phyloP scores from a whole-genome alignment of 1,284 basidiomycete species.

The Pascua sp. region DNA sequence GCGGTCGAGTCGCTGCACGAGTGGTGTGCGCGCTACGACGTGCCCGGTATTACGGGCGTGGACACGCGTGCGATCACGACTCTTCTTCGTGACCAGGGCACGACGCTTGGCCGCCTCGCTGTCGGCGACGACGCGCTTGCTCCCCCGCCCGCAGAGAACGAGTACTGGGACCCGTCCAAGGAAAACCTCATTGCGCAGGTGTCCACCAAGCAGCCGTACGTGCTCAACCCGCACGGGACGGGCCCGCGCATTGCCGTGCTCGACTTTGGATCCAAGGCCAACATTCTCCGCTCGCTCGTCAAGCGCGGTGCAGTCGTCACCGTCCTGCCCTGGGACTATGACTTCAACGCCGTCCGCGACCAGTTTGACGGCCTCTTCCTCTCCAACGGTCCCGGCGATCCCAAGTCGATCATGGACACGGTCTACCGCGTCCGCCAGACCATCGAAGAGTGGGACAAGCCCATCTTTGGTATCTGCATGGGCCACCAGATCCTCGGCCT shows the following conservation, averaged over 20 bases:
- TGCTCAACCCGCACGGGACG: constrained; percentile 74
- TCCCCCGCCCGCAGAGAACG: constrained; percentile 60
- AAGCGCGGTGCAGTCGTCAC: constrained; percentile 87
- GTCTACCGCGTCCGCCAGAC: constrained; percentile 75
- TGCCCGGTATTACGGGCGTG: constrained; percentile 93
- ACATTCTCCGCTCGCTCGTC: constrained; percentile 89
- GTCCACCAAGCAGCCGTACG: constrained; percentile 80
- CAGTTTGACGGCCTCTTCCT: constrained; percentile 94
- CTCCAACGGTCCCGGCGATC: constrained; percentile 94
- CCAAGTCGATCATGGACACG: constrained; percentile 82
- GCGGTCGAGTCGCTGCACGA: constrained; percentile 89
- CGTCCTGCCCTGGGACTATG: constrained; percentile 94
- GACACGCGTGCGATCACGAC: constrained; percentile 96
- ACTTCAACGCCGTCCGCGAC: constrained; percentile 87
- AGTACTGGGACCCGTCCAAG: constrained; percentile 87
- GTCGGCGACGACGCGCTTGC: constrained; percentile 70
- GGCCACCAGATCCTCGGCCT: constrained; percentile 96
- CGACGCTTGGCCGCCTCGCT: constrained; percentile 87
- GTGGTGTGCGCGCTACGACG: constrained; percentile 86
- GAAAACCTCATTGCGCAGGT: constrained; percentile 93
- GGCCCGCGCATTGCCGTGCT: constrained; percentile 90
- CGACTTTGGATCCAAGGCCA: constrained; percentile 97
- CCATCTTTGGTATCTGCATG: constrained; percentile 99
- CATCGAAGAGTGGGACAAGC: constrained; percentile 82
- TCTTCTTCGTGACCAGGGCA: constrained; percentile 92